Conservation (phyloP, 352 stramenopile species). For the Globisporangium spiculum region DNA sequence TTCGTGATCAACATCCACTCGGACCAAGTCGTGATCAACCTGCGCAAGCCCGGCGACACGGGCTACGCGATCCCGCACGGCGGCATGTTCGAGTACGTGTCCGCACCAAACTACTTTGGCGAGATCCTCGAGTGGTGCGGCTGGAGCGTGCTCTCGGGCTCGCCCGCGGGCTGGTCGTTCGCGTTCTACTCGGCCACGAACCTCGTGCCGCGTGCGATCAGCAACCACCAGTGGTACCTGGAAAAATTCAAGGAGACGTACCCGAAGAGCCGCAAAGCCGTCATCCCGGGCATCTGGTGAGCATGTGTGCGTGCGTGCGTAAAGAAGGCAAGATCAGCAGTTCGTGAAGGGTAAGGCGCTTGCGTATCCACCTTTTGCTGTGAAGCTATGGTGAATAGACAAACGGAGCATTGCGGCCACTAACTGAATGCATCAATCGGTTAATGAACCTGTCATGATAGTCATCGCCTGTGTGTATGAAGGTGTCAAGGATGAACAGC, state of each 20-base stretch:
- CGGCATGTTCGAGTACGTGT: slow-evolving; percentile 69
- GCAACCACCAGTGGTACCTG: slow-evolving; percentile 56
- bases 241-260: slow-evolving; percentile 53
- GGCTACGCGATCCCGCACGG: slow-evolving; percentile 59
- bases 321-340: background rate
- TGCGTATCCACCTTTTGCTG: no score
- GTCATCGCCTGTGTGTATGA: no score
- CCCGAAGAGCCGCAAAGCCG: slow-evolving; percentile 28
- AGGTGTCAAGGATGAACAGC: no score
- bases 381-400: no score
- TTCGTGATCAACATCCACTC: slow-evolving; percentile 64
- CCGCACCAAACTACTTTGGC: slow-evolving; percentile 72
- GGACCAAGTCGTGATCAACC: slow-evolving; percentile 64
- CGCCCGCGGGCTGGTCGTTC: slow-evolving; percentile 46
- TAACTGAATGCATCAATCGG: no score
- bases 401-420: no score
- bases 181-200: slow-evolving; percentile 50
- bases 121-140: slow-evolving; percentile 75
- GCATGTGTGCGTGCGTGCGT: background rate
- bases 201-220: slow-evolving; percentile 42
- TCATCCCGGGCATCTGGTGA: slow-evolving; percentile 45
- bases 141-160: slow-evolving; percentile 60
- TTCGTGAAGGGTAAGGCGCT: no score
- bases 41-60: slow-evolving; percentile 54
- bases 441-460: no score